Base-by-base conservation (phyloP, 768 basidiomycete species). In the Suillus luteus region DNA sequence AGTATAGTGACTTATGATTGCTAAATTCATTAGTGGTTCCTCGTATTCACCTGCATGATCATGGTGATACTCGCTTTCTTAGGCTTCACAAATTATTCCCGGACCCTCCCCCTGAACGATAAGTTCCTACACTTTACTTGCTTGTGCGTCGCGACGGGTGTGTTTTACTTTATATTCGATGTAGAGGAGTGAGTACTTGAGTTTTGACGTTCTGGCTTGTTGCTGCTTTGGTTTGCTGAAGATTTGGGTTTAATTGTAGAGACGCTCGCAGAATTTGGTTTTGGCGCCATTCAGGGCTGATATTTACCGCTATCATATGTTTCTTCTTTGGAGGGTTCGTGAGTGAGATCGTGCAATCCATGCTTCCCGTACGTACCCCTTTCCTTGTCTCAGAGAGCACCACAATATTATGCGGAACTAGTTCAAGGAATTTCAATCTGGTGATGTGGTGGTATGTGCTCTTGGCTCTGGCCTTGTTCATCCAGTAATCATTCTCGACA, bases 151-250 rank as follows among this genome's bases (percentile, higher is more conserved):
- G 91, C 92, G 1, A 95, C 92, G 0, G 87, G 77, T 3, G 85
- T 93, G 7, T 94, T 94, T 75, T 95, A 93, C 76, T 94, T 93
- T 70, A 91, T 94, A 55, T 83, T 92, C 40, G 93, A 95, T 69
- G 87, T 93, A 10, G 93, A 95, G 64, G 93, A 95, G 92, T 95
- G 68, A 73, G n/a, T n/a, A n/a, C n/a, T n/a, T n/a, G n/a, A n/a
- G 90, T 78, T 35, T 48, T 55, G 15, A 4, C 10, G 35, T 27
- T 40, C 51, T 31, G 43, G 14, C 14, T 37, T 37, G 8, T 14
- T 33, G 22, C 43, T 8, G 9, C 27, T 10, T 14, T 8, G 7
- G 27, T 10, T 15, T 54, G 40, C 64, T 64, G 38, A 58, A 27
- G 55, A 41, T 24, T 52, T 2, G 27, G 3, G 8, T 33, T 38